Evolutionary conservation across 805 yeast species (phyloP), one percentile per base, ranked within the genome.

Genomic region (Yamadazyma paraphyllophila): DNA sequence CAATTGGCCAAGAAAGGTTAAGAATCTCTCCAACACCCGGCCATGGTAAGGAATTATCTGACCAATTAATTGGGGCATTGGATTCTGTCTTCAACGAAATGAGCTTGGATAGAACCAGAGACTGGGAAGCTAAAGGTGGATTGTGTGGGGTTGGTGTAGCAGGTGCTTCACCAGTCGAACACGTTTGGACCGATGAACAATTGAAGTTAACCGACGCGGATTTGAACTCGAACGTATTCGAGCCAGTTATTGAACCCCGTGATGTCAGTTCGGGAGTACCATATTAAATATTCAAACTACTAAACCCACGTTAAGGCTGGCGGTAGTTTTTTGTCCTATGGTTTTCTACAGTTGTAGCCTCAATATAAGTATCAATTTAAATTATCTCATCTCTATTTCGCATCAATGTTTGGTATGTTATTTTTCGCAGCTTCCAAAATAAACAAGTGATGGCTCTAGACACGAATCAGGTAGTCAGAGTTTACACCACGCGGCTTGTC

Each of bases 11-110:
- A 54, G 99, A 94, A 73, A 83, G 99, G 65, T 80, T 94, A 59
- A 83, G 99, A 71, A 82, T 94, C 62, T 94, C 99, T n/a, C 98
- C 99, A 45, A 91, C 99, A 35, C 99, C 99, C 31, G 97, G 97
- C 44, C 99, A 94, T 65, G 79, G 82, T 14, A 76, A 81, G 47
- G 87, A 83, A 46, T 74, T 88, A 41, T 77, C 92, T 43, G 88
- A 90, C 62, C 76, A 81, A 53, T 77, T 94, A 56, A 76, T 94
- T 44, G 79, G 71, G 9, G 89, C 97, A 10, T 74, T 94, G 40
- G 96, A 89, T 56, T 78, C 80, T 39, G 88, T 91, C 17, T 94
- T 92, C 73, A 74, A 72, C 35, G 85, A 84, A 52, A 75, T 94
- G 65, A 76, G 74, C 49, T 78, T 92, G 63, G 82, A 83, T 65